A percentile compares a stretch with the other conserved stretches of the same genome.
phyloP scores from a whole-genome alignment of 257 asterid genomes.

The Buddleja alternifolia region DNA sequence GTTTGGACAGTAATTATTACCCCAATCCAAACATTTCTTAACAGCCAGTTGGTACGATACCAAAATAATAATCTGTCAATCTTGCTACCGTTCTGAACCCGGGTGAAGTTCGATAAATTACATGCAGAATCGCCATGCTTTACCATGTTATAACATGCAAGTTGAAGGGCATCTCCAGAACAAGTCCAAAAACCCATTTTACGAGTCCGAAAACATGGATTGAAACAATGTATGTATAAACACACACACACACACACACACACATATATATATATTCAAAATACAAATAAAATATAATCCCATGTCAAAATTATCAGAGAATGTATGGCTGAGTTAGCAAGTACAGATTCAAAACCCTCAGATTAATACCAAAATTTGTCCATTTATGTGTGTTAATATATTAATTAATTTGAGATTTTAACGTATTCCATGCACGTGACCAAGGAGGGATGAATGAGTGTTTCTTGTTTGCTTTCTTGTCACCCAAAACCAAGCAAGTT shows the following conservation, averaged over 20 bases:
- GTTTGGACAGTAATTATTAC: no score
- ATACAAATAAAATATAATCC: constrained; percentile 2
- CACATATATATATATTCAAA: no score
- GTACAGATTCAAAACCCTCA: constrained; percentile 21
- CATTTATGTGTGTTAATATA: not conserved
- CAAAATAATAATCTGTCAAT: no score
- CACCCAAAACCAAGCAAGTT: constrained; percentile 55
- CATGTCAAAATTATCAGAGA: constrained; percentile 14
- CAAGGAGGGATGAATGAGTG: constrained; percentile 39
- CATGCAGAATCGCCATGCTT: constrained; percentile 27
- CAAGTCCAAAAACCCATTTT: constrained; percentile 38
- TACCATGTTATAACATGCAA: constrained; percentile 26
- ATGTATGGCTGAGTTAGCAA: constrained; percentile 28
- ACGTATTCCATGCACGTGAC: constrained; percentile 52
- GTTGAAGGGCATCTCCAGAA: constrained; percentile 31
- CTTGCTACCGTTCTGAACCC: no score
- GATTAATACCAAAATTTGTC: constrained; percentile 25
- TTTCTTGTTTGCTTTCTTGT: constrained; percentile 42
- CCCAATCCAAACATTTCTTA: no score
- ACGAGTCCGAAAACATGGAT: constrained; percentile 17
- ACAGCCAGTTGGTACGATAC: no score
- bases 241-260: no score
- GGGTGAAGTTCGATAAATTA: constrained; percentile 27
- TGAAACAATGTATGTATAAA: not conserved
- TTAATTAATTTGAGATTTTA: constrained; percentile 27